Conservation (phyloP, 1,284 basidiomycete genomes). For the Puccinia horiana region DNA sequence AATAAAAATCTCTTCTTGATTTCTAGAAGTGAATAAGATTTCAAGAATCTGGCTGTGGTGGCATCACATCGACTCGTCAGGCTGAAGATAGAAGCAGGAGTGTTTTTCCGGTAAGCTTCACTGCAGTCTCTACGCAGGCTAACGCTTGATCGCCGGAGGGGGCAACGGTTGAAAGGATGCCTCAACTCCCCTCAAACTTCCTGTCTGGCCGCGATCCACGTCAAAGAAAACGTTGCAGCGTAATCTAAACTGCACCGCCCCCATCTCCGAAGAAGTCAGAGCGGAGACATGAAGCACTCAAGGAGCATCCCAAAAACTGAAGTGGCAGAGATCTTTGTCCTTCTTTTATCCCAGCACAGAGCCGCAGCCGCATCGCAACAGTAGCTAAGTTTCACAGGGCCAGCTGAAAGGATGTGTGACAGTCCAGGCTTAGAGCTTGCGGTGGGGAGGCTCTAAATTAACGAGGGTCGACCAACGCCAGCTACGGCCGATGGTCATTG, state of each 20-base stretch:
- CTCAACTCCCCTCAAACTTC: not conserved
- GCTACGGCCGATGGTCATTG: too few relatives aligned
- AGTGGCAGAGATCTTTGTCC: too few relatives aligned
- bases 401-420: not conserved
- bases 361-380: too few relatives aligned
- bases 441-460: too few relatives aligned
- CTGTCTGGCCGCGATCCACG: not conserved
- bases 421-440: not conserved
- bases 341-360: too few relatives aligned
- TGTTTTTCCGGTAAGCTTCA: not conserved
- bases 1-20: not conserved
- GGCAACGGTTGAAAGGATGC: too few relatives aligned
- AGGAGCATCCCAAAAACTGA: too few relatives aligned
- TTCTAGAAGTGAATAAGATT: not conserved
- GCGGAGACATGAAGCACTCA: not conserved
- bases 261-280: not conserved
- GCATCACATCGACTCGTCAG: conserved; percentile 5
- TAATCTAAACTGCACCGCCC: not conserved
- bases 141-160: too few relatives aligned
- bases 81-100: not conserved
- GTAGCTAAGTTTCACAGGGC: too few relatives aligned
- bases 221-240: not conserved
- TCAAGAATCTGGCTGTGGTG: not conserved
- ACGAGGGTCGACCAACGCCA: too few relatives aligned
- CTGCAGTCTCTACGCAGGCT: not conserved